phyloP scores from a whole-genome alignment of 306 rosid species.

The Fragaria nilgerrensis region DNA sequence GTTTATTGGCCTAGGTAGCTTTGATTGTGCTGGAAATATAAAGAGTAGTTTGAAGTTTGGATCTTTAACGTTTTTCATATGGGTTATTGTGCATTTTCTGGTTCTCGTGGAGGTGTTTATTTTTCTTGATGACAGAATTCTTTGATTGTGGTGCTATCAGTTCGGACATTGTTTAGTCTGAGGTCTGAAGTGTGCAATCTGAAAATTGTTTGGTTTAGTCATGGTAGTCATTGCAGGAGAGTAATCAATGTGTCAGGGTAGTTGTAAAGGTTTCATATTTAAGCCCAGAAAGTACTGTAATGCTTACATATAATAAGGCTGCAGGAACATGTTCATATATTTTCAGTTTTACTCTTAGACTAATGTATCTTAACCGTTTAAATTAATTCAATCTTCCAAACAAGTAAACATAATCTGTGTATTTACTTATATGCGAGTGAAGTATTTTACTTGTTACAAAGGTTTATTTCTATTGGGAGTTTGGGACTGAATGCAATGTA shows the following conservation, averaged over 20 bases:
- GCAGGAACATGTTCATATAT: not conserved
- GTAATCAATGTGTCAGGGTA: not conserved
- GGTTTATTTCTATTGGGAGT: not conserved
- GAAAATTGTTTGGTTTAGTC: not conserved
- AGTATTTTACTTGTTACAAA: not conserved
- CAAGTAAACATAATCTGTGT: not conserved
- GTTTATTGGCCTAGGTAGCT: not conserved
- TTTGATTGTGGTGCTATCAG: not conserved
- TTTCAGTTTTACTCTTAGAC: not conserved
- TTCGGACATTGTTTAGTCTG: not conserved
- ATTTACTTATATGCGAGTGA: not conserved
- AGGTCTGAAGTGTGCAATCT: not conserved
- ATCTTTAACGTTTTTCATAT: not conserved
- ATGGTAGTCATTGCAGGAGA: not conserved
- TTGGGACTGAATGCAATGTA: not conserved
- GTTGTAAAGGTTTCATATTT: not conserved
- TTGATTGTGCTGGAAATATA: not conserved
- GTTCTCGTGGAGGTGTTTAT: not conserved
- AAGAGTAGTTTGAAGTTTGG: not conserved
- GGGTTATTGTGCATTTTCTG: not conserved
- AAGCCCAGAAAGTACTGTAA: not conserved
- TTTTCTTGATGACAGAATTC: not conserved
- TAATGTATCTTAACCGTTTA: not conserved
- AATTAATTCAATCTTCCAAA: not conserved
- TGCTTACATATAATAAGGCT: not conserved